phyloP scores from a whole-genome alignment of 192 early-diverging fungal genomes.

The Ambispora gerdemannii region DNA sequence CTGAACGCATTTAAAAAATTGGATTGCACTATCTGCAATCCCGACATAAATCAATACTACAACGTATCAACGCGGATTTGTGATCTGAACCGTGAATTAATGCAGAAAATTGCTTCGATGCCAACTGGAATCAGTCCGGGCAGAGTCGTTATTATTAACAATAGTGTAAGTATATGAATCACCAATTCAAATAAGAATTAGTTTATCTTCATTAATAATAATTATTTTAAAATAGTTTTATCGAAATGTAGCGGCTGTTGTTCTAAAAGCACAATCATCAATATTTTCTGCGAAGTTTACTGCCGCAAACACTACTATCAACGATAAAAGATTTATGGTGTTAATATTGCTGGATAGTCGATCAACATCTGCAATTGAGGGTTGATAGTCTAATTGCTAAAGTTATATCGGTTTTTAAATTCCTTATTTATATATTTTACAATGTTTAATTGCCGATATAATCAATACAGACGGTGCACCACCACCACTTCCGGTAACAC shows the following conservation, averaged over 20 bases:
- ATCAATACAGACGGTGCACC: not conserved
- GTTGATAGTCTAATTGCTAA: slow-evolving; percentile 16
- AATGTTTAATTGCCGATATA: not conserved
- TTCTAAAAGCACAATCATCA: slow-evolving; percentile 43
- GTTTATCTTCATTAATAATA: not conserved
- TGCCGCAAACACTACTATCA: not conserved
- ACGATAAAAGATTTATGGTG: not conserved
- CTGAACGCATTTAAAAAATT: slow-evolving; percentile 62
- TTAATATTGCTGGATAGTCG: slow-evolving; percentile 44
- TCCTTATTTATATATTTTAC: not conserved
- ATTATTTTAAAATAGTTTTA: slow-evolving; percentile 46
- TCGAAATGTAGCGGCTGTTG: slow-evolving; percentile 62
- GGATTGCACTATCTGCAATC: slow-evolving; percentile 76
- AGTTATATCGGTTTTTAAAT: slow-evolving; percentile 32
- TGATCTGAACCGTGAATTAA: slow-evolving; percentile 49
- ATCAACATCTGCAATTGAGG: slow-evolving; percentile 14
- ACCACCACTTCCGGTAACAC: slow-evolving; percentile 57
- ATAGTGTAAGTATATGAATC: slow-evolving; percentile 36
- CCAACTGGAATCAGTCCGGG: slow-evolving; percentile 62
- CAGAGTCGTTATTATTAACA: slow-evolving; percentile 76
- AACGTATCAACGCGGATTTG: slow-evolving; percentile 57
- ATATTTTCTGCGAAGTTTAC: not conserved
- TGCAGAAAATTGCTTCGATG: slow-evolving; percentile 53
- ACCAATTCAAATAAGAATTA: not conserved
- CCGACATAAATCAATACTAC: slow-evolving; percentile 74